Percentiles rank a stretch among this genome's conserved stretches.
phyloP scores from a whole-genome alignment of 2,329 filamentous ascomycete genomes.

The Hymenoscyphus scutula region DNA sequence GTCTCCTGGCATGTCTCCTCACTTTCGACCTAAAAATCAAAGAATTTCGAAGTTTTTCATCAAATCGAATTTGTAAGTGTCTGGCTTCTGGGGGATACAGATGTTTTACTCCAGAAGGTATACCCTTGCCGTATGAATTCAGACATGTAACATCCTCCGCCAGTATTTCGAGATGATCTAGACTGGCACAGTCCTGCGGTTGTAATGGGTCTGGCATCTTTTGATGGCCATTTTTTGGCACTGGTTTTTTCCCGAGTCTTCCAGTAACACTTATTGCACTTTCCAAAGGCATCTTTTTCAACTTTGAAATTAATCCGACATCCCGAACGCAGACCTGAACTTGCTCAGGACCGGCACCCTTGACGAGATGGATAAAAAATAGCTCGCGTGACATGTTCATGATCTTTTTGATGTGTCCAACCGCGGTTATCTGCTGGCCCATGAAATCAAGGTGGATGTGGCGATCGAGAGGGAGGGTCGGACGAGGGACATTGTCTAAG shows the following conservation, averaged over 20 bases:
- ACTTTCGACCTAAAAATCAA: constrained; percentile 66
- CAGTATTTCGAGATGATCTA: constrained; percentile 52
- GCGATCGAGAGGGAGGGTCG: constrained; percentile 18
- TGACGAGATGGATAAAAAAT: constrained; percentile 59
- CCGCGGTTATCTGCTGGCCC: constrained; percentile 49
- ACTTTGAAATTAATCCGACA: constrained; percentile 38
- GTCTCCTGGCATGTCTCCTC: constrained; percentile 49
- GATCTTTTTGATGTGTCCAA: constrained; percentile 71
- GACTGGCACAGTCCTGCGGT: neutral
- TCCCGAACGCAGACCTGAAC: constrained; percentile 35
- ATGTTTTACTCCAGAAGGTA: constrained; percentile 70
- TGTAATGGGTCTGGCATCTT: constrained; percentile 10
- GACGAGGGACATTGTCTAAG: constrained; percentile 14
- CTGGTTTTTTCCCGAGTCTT: constrained; percentile 22
- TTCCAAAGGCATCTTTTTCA: constrained; percentile 48
- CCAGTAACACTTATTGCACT: constrained; percentile 53
- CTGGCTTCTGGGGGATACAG: constrained; percentile 72
- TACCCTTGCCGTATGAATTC: constrained; percentile 70
- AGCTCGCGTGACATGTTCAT: constrained; percentile 67
- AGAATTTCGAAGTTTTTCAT: constrained; percentile 62
- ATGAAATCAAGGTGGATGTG: constrained; percentile 15
- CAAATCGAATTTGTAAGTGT: constrained; percentile 81
- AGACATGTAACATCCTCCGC: constrained; percentile 63
- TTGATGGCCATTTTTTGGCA: constrained; percentile 19
- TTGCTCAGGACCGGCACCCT: constrained; percentile 41